Conservation (phyloP, 306 rosid species). For the Trifolium pratense region DNA sequence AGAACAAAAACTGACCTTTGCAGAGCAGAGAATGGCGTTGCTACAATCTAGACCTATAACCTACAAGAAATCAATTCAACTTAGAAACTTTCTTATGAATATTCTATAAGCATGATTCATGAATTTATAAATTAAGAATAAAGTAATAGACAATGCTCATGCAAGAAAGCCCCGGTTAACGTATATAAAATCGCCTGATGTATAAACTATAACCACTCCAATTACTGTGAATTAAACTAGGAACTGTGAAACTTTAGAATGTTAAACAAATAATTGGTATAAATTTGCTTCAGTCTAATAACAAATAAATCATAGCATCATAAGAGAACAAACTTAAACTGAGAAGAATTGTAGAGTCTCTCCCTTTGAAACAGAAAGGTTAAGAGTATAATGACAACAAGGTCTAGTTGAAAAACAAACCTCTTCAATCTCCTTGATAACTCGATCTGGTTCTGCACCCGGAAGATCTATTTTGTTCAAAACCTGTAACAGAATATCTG, state of each 20-base stretch:
- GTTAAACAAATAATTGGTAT: slow-evolving; percentile 15
- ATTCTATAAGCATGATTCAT: slow-evolving; percentile 14
- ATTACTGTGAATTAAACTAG: slow-evolving; percentile 25
- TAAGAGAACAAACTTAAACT: slow-evolving; percentile 20
- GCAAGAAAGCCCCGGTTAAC: slow-evolving; percentile 30
- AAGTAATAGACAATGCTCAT: slow-evolving; percentile 18
- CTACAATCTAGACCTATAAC: slow-evolving; percentile 88
- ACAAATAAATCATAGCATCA: slow-evolving; percentile 16
- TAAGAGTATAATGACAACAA: slow-evolving; percentile 28
- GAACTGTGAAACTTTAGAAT: slow-evolving; percentile 7
- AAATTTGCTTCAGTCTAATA: background rate
- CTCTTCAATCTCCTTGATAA: slow-evolving; percentile 87
- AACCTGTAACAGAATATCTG: slow-evolving; percentile 60
- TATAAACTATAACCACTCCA: slow-evolving; percentile 31
- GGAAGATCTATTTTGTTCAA: slow-evolving; percentile 96
- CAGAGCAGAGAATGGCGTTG: slow-evolving; percentile 87
- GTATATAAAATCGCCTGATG: slow-evolving; percentile 12
- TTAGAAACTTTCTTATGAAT: slow-evolving; percentile 25
- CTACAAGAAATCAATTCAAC: slow-evolving; percentile 50
- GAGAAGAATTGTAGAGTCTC: slow-evolving; percentile 27
- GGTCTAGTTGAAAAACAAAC: slow-evolving; percentile 50
- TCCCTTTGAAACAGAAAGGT: slow-evolving; percentile 36
- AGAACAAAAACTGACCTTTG: slow-evolving; percentile 65
- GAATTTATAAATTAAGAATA: slow-evolving; percentile 21
- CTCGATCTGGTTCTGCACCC: slow-evolving; percentile 91